Conservation (phyloP, 495 filamentous ascomycete genomes). For the Annulohypoxylon moriforme region DNA sequence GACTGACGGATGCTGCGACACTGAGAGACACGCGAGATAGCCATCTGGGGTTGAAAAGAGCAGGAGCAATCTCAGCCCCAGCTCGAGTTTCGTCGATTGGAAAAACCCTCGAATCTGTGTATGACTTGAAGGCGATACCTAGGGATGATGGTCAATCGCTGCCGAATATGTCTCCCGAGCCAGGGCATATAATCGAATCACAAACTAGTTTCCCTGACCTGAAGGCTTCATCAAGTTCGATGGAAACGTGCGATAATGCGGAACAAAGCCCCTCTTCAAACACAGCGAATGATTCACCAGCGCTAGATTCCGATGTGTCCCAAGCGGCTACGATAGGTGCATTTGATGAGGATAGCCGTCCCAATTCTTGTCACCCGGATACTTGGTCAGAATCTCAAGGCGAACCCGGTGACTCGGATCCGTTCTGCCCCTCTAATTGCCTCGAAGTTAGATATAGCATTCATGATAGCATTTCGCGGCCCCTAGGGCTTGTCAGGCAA, state of each 20-base stretch:
- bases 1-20: neutral
- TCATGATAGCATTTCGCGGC: neutral
- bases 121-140: neutral
- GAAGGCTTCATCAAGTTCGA: neutral
- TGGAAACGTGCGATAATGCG: neutral
- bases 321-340: neutral
- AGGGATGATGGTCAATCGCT: neutral
- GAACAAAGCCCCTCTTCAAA: neutral
- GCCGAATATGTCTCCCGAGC: neutral
- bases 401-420: slow-evolving; percentile 47
- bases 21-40: neutral
- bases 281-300: neutral
- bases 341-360: neutral
- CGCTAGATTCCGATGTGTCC: neutral
- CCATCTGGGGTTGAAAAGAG: neutral
- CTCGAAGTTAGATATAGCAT: slow-evolving; percentile 23
- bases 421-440: slow-evolving; percentile 38
- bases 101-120: slow-evolving; percentile 4
- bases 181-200: neutral
- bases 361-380: slow-evolving; percentile 37
- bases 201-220: neutral
- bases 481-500: neutral
- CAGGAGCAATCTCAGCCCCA: slow-evolving; percentile 5
- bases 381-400: slow-evolving; percentile 41
- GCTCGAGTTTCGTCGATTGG: slow-evolving; percentile 29